phyloP scores from a whole-genome alignment of 345 rosid genomes.

The Populus davidiana region DNA sequence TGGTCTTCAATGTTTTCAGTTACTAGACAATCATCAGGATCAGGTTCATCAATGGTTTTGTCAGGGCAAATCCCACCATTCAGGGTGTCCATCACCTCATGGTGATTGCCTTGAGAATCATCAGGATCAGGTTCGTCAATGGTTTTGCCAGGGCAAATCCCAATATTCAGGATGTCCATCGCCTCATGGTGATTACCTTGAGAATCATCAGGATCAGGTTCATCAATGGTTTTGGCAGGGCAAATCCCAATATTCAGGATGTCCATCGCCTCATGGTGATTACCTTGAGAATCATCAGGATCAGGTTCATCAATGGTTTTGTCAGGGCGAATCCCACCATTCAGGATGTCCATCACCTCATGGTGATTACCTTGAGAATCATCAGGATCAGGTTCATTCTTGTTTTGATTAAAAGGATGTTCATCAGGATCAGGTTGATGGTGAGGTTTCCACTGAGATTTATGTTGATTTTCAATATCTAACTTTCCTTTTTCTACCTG shows the following conservation, averaged over 20 bases:
- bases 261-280: neutral
- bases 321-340: conserved; percentile 13
- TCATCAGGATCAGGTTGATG: conserved; percentile 43
- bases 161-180: conserved; percentile 6
- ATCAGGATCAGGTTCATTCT: conserved; percentile 12
- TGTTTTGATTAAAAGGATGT: neutral
- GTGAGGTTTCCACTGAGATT: conserved; percentile 14
- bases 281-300: conserved; percentile 6
- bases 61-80: conserved; percentile 1
- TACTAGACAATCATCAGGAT: conserved; percentile 31
- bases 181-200: neutral
- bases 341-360: conserved; percentile 8
- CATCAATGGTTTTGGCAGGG: conserved; percentile 27
- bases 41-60: conserved; percentile 49
- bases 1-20: conserved; percentile 23
- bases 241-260: neutral
- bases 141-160: neutral
- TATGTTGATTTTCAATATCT: neutral
- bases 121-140: conserved; percentile 65
- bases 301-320: conserved; percentile 45
- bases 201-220: conserved; percentile 35
- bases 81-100: too few relatives aligned
- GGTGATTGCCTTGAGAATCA: conserved; percentile 29
- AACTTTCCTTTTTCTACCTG: conserved; percentile 8
- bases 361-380: conserved; percentile 2